Conservation (phyloP, 1,284 basidiomycete genomes). For the Tylopilus sp. region DNA sequence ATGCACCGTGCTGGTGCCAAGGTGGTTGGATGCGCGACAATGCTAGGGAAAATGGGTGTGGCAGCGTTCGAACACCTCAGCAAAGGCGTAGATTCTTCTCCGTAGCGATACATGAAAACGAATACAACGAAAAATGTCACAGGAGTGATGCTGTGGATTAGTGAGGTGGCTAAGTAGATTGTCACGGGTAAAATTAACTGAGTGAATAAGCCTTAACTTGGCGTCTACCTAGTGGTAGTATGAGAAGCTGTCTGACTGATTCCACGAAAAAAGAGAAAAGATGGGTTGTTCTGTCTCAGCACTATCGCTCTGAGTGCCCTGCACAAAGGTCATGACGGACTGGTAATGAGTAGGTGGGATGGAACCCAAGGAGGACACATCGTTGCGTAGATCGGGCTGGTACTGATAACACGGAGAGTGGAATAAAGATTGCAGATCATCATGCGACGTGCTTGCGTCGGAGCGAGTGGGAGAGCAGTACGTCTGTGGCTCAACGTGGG, state of each 20-base stretch:
- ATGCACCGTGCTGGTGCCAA: conserved; percentile 70
- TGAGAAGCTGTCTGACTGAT: conserved; percentile 20
- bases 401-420: conserved; percentile 4
- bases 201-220: conserved; percentile 27
- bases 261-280: conserved; percentile 23
- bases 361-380: background rate
- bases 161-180: conserved; percentile 11
- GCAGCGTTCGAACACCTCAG: conserved; percentile 56
- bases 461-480: background rate
- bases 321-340: conserved; percentile 15
- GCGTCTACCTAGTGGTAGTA: conserved; percentile 21
- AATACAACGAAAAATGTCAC: conserved; percentile 19
- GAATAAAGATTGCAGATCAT: conserved; percentile 5
- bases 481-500: conserved; percentile 2
- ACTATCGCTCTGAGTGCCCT: background rate
- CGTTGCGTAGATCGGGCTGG: background rate
- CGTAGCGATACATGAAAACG: conserved; percentile 19
- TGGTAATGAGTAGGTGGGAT: conserved; percentile 7
- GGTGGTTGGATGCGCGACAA: conserved; percentile 70
- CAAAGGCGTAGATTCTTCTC: conserved; percentile 4
- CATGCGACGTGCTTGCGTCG: background rate
- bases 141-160: conserved; percentile 12
- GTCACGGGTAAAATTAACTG: conserved; percentile 22
- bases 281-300: conserved; percentile 4
- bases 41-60: conserved; percentile 65